Evolutionary conservation across 2,329 filamentous ascomycete genomes (phyloP), one percentile per base, ranked within the genome.

Genomic region (Phialemoniopsis sp.): DNA sequence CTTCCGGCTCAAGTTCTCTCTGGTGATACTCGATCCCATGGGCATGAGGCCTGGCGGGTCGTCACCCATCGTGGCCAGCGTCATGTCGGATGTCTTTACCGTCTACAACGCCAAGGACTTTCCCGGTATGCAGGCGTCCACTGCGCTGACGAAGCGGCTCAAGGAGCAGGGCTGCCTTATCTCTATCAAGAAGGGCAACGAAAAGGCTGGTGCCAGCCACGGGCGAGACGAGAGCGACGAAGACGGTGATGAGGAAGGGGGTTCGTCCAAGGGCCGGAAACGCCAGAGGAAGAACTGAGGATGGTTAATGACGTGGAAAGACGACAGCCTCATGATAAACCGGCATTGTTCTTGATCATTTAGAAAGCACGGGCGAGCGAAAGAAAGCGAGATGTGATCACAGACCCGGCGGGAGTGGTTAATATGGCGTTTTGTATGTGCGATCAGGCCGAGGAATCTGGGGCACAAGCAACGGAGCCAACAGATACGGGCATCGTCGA

Each of bases 101-200:
- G 87, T 90, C 8, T 90, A 85, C 59, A 89, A 84, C 32, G 87
- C 87, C 32, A 93, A 91, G 57, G 87, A 91, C 55, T 93, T 93
- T 44, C 85, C 86, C 1, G 87, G 87, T 6, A 93, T 93, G 87
- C 73, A 82, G 41, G 81, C 85, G 2, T 89, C 85, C 57, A 89
- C 85, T 18, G 69, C 75, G 14, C 63, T 93, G 29, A 87, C 87
- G 2, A 86, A 86, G 57, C 72, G 76, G 26, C 66, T 93, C 41
- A 87, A 88, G 58, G 73, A 85, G 52, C 87, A 91, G 62, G 87
- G 87, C 4, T 87, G 87, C 53, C 80, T 89, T 36, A 89, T 93
- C 45, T 87, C 87, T 29, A 87, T 91, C 46, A 91, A 91, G 66
- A 93, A 91, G 57, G 87, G 87, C 13, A 89, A 87, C 48, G 84